Evolutionary conservation across 1,139 yeast species (phyloP), one percentile per base, ranked within the genome.

Genomic region (Eremothecium coryli): DNA sequence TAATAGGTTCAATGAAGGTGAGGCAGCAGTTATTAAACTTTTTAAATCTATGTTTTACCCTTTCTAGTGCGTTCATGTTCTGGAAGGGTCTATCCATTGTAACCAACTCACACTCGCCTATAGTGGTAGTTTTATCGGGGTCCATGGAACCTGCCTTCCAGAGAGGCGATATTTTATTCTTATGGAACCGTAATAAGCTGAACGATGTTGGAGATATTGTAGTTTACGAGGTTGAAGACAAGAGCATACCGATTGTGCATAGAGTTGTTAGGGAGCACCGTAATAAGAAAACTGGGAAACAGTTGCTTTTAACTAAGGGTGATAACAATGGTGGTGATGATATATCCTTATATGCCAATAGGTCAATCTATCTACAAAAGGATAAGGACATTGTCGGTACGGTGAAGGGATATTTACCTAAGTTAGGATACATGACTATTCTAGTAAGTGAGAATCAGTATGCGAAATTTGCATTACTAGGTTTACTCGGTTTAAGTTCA

Each of bases 81-180:
- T 90, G 96, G 93, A 86, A 85, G 57, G 74, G 84, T 0, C 66
- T 90, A 15, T 77, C 88, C 1, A 67, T 90, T 4, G 66, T 79
- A 2, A 70, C 95, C 17, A 78, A 85, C 60, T 78, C 95, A 1
- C 81, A 84, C 43, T 84, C 96, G 2, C 99, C 99, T 12, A 76
- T 90, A 26, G 98, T 93, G 25, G 98, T 90, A 24, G 99, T 90
- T 9, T 71, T 90, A 31, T 85, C 97, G 2, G 99, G 98, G 4
- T 90, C 97, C 1, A 90, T 90, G 99, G 98, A 93, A 56, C 99
- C 99, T 1, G 98, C 98, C 0, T 93, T 93, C 68, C 97, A 90
- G 60, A 74, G 98, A 60, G 99, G 99, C 32, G 99, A 90, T 55
- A 79, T 93, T 26, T 65, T 90, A 40, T 79, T 90, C 52, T 66